phyloP scores from a whole-genome alignment of 768 basidiomycete species.

The Leucocoprinus leucothites region DNA sequence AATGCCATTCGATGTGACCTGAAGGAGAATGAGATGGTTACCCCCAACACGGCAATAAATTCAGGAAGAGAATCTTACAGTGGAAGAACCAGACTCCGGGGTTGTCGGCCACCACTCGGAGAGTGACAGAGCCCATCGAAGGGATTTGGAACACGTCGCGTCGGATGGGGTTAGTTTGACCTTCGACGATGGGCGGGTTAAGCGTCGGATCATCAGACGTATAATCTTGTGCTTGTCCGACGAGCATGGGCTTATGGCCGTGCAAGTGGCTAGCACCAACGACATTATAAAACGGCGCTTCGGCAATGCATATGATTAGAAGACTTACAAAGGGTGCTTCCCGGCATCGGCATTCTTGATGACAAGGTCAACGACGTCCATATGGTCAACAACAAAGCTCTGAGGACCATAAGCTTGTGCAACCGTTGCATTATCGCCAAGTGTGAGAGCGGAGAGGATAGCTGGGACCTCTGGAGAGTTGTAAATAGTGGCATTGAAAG shows the following conservation, averaged over 20 bases:
- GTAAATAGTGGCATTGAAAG: conserved; percentile 69
- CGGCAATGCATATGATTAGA: neutral
- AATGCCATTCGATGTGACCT: conserved; percentile 89
- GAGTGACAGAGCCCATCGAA: conserved; percentile 58
- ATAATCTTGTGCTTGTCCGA: conserved; percentile 68
- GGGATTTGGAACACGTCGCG: conserved; percentile 86
- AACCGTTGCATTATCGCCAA: conserved; percentile 72
- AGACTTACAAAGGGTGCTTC: conserved; percentile 79
- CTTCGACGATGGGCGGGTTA: conserved; percentile 79
- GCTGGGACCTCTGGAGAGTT: conserved; percentile 71
- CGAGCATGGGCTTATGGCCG: conserved; percentile 84
- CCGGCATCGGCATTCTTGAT: conserved; percentile 70
- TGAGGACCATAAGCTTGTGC: conserved; percentile 73
- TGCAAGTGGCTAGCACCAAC: conserved; percentile 70
- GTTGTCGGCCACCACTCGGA: conserved; percentile 86
- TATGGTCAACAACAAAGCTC: conserved; percentile 71
- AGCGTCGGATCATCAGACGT: conserved; percentile 68
- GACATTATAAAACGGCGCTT: neutral
- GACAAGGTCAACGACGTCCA: conserved; percentile 76
- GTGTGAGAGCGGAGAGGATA: conserved; percentile 70
- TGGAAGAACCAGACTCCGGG: conserved; percentile 90
- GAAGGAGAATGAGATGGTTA: neutral
- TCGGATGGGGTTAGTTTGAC: conserved; percentile 85
- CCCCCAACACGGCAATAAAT: too few relatives aligned
- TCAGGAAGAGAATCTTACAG: conserved; percentile 41